Evolutionary conservation across 306 rosid genomes (phyloP).

Genomic region (Sicyos edulis): DNA sequence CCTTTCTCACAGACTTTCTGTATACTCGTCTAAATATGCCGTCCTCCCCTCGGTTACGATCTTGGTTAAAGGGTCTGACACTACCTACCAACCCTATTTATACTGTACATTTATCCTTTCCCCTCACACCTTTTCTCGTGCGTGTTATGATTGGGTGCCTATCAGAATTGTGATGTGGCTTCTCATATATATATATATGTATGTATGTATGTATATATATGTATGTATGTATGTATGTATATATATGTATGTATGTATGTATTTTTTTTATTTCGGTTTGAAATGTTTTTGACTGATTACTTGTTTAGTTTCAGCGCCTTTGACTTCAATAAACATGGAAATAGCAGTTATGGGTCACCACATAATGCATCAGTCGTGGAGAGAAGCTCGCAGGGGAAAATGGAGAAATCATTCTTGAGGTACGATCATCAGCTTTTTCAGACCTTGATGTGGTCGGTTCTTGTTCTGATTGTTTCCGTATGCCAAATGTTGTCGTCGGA

Average conservation of each 20-base stretch:
- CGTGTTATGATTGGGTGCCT: not conserved
- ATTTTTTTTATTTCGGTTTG: not conserved
- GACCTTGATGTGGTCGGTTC: conserved; percentile 1
- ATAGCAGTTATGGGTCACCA: conserved; percentile 69
- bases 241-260: no score
- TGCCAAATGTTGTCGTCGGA: not conserved
- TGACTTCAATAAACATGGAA: conserved; percentile 79
- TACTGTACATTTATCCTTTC: not conserved
- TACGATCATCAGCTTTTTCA: conserved; percentile 24
- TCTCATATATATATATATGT: not conserved
- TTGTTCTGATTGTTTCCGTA: not conserved
- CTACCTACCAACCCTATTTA: not conserved
- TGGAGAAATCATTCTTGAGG: conserved; percentile 99
- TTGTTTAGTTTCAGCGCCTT: conserved; percentile 64
- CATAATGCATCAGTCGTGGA: conserved; percentile 37
- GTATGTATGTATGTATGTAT: no score
- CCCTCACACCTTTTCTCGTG: not conserved
- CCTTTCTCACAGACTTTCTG: not conserved
- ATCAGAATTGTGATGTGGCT: conserved; percentile 1
- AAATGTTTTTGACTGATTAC: conserved; percentile 15
- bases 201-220: no score
- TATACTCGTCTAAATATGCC: not conserved
- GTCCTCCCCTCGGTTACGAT: not conserved
- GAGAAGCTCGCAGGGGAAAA: conserved; percentile 93
- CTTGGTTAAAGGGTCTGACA: not conserved